These are phyloP conservation scores for Zopfochytrium polystomum DNA, from an alignment of 371 early-diverging fungal genomes.

Conservation along the genomic window DNA sequence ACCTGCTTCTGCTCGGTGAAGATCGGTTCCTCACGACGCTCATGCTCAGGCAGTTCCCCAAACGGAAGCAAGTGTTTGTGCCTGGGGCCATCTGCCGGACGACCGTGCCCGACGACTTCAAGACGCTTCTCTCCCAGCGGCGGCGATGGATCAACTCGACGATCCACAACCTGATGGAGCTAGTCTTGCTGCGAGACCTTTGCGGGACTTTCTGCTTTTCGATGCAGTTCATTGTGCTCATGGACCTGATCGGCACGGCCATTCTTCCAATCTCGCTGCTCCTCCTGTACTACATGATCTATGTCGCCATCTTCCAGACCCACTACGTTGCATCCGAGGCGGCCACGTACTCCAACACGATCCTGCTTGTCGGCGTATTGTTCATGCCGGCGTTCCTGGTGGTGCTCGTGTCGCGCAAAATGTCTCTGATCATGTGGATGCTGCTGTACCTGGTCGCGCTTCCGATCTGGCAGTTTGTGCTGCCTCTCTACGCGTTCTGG, in stretches of 20 bases:
- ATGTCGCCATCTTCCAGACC: slow-evolving; percentile 19
- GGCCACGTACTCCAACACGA: slow-evolving; percentile 1
- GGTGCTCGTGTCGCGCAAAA: slow-evolving; percentile 75
- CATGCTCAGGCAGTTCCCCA: slow-evolving; percentile 94
- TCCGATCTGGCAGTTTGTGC: slow-evolving; percentile 94
- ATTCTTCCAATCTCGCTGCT: slow-evolving; percentile 91
- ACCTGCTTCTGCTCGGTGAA: slow-evolving; percentile 96
- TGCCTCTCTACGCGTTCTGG: slow-evolving; percentile 98
- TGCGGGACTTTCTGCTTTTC: slow-evolving; percentile 97
- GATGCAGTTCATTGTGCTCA: slow-evolving; percentile 97
- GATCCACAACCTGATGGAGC: slow-evolving; percentile 92
- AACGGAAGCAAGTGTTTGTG: slow-evolving; percentile 90
- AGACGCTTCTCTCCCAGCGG: slow-evolving; percentile 89
- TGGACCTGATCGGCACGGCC: slow-evolving; percentile 82
- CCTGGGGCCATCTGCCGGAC: slow-evolving; percentile 93
- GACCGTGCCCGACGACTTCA: slow-evolving; percentile 87
- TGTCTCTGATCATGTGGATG: slow-evolving; percentile 92
- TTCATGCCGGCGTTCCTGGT: slow-evolving; percentile 81
- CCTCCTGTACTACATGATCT: slow-evolving; percentile 82
- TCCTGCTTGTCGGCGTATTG: neutral
- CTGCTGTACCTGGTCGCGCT: slow-evolving; percentile 87
- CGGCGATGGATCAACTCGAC: slow-evolving; percentile 99
- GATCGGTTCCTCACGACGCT: slow-evolving; percentile 98
- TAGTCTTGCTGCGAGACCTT: slow-evolving; percentile 84
- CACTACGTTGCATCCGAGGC: slow-evolving; percentile 7